phyloP scores from a whole-genome alignment of 2,329 filamentous ascomycete genomes.

The Nakataea oryzae region DNA sequence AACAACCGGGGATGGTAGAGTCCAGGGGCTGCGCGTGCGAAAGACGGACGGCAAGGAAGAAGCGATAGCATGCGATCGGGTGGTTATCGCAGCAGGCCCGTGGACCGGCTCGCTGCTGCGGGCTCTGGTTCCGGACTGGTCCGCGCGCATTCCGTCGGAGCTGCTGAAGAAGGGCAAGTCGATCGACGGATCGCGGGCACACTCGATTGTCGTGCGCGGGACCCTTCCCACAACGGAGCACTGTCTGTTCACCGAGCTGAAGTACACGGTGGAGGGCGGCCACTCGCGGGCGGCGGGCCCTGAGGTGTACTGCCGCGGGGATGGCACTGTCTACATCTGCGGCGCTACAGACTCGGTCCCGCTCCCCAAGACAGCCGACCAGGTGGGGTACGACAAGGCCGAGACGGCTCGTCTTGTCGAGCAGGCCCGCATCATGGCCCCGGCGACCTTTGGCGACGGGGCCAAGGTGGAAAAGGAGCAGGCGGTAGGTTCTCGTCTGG shows the following conservation, averaged over 20 bases:
- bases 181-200: slow-evolving; percentile 40
- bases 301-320: slow-evolving; percentile 87
- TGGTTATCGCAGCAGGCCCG: slow-evolving; percentile 53
- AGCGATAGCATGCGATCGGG: slow-evolving; percentile 33
- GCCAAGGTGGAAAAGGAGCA: slow-evolving; percentile 60
- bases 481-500: slow-evolving; percentile 29
- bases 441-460: slow-evolving; percentile 33
- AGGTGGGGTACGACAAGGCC: slow-evolving; percentile 63
- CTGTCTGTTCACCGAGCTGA: slow-evolving; percentile 70
- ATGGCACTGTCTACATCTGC: slow-evolving; percentile 86
- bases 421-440: slow-evolving; percentile 57
- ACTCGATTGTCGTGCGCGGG: slow-evolving; percentile 16
- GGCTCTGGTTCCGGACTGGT: background rate
- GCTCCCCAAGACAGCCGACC: slow-evolving; percentile 64
- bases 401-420: slow-evolving; percentile 80
- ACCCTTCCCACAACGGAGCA: background rate
- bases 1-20: slow-evolving; percentile 34
- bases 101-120: slow-evolving; percentile 53
- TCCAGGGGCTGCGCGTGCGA: slow-evolving; percentile 41
- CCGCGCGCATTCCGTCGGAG: background rate
- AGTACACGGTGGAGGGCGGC: slow-evolving; percentile 37
- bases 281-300: slow-evolving; percentile 52
- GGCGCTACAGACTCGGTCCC: slow-evolving; percentile 49
- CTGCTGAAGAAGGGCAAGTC: slow-evolving; percentile 1
- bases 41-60: slow-evolving; percentile 18